phyloP scores from a whole-genome alignment of 1,284 basidiomycete species.

The Pyrrhoderma noxium region DNA sequence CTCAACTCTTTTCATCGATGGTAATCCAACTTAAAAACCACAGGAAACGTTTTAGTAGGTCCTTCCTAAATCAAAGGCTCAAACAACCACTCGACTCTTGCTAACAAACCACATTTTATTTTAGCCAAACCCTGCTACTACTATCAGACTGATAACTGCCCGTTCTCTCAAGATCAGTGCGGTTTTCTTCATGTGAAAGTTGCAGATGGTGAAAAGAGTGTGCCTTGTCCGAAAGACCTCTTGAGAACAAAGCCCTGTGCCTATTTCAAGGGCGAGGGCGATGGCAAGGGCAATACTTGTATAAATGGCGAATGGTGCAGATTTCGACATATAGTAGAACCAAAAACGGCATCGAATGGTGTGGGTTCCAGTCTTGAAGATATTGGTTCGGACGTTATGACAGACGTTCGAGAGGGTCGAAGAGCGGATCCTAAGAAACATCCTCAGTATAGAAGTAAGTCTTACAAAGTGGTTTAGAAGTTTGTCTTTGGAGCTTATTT shows the following conservation, averaged over 20 bases:
- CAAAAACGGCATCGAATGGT: not conserved
- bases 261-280: constrained; percentile 16
- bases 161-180: constrained; percentile 23
- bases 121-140: constrained; percentile 24
- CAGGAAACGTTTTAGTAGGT: constrained; percentile 15
- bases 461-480: constrained; percentile 14
- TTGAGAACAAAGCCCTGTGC: constrained; percentile 21
- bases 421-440: constrained; percentile 19
- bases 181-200: constrained; percentile 23
- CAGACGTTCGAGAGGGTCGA: constrained; percentile 21
- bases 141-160: constrained; percentile 22
- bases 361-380: not conserved
- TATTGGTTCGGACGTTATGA: constrained; percentile 8
- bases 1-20: too few relatives aligned
- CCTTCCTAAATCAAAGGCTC: too few relatives aligned
- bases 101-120: not conserved
- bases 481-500: not conserved
- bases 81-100: not conserved
- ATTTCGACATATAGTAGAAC: constrained; percentile 20
- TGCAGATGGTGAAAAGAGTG: not conserved
- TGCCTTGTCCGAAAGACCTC: constrained; percentile 14
- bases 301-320: constrained; percentile 22
- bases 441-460: constrained; percentile 22
- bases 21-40: too few relatives aligned
- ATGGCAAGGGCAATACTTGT: too few relatives aligned